phyloP scores from a whole-genome alignment of 2,329 filamentous ascomycete species.

The Akanthomyces lecanii region DNA sequence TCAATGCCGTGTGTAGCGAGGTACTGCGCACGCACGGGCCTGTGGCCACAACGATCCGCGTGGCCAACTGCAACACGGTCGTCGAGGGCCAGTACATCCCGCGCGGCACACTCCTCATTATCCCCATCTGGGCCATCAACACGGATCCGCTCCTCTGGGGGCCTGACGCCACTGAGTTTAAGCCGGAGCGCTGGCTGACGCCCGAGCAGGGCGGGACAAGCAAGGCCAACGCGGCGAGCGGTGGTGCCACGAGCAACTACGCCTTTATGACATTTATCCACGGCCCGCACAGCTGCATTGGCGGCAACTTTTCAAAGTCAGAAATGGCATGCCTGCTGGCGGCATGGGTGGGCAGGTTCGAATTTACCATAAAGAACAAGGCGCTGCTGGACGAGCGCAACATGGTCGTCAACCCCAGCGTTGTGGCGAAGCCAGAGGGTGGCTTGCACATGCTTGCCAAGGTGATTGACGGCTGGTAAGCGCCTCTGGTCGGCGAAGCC shows the following conservation, averaged over 20 bases:
- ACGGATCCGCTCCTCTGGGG: constrained; percentile 33
- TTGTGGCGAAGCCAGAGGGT: constrained; percentile 11
- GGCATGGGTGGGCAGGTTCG: constrained; percentile 70
- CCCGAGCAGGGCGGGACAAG: constrained; percentile 18
- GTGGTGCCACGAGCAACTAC: constrained; percentile 69
- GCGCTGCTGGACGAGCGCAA: constrained; percentile 46
- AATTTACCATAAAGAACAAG: constrained; percentile 52
- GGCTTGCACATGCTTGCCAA: constrained; percentile 12
- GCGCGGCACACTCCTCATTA: constrained; percentile 31
- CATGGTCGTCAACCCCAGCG: not conserved
- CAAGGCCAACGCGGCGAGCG: not conserved
- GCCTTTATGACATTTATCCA: constrained; percentile 79
- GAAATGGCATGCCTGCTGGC: constrained; percentile 85
- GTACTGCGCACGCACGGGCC: constrained; percentile 38
- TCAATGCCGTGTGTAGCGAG: constrained; percentile 62
- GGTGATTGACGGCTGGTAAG: constrained; percentile 16
- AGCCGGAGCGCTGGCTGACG: constrained; percentile 35
- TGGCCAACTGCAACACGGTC: constrained; percentile 27
- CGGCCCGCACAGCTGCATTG: constrained; percentile 82
- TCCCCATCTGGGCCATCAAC: constrained; percentile 29
- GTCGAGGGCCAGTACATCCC: constrained; percentile 32
- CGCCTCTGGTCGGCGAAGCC: not conserved
- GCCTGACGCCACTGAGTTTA: constrained; percentile 30
- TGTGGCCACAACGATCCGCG: constrained; percentile 29
- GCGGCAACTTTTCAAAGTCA: constrained; percentile 70